Evolutionary conservation across 176 grass and related monocot species (phyloP).

Genomic region (Musa beccarii): DNA sequence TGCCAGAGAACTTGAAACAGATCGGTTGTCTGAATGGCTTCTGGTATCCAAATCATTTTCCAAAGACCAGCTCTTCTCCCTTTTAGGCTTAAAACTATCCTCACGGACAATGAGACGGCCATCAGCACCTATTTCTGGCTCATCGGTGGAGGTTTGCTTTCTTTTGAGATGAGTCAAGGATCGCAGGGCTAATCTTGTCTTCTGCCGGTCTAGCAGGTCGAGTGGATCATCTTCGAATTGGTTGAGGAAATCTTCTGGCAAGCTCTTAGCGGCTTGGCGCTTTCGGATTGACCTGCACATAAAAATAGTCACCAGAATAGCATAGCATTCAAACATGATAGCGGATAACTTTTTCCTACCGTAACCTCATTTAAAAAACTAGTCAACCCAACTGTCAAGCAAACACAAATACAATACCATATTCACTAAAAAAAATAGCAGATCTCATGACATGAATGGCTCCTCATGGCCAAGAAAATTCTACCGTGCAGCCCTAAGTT

Average conservation of each 20-base stretch:
- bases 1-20: constrained; percentile 5
- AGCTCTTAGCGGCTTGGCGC: constrained; percentile 36
- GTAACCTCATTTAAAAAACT: no score
- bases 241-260: constrained; percentile 58
- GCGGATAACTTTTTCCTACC: no score
- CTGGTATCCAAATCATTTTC: constrained; percentile 38
- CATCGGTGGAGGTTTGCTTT: constrained; percentile 29
- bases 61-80: constrained; percentile 26
- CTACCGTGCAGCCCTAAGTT: background rate
- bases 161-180: constrained; percentile 37
- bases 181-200: constrained; percentile 54
- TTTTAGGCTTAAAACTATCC: constrained; percentile 44
- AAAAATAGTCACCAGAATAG: background rate
- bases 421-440: background rate
- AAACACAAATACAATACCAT: background rate
- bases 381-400: no score
- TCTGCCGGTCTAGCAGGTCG: constrained; percentile 72
- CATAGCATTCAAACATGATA: no score
- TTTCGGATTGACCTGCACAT: constrained; percentile 44
- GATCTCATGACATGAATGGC: background rate
- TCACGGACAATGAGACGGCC: constrained; percentile 71
- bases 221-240: constrained; percentile 63
- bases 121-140: constrained; percentile 65
- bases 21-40: constrained; percentile 35
- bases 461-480: background rate